These are phyloP conservation scores for Nitzschia inconspicua DNA, from an alignment of 108 stramenopile genomes.

Conservation along the genomic window DNA sequence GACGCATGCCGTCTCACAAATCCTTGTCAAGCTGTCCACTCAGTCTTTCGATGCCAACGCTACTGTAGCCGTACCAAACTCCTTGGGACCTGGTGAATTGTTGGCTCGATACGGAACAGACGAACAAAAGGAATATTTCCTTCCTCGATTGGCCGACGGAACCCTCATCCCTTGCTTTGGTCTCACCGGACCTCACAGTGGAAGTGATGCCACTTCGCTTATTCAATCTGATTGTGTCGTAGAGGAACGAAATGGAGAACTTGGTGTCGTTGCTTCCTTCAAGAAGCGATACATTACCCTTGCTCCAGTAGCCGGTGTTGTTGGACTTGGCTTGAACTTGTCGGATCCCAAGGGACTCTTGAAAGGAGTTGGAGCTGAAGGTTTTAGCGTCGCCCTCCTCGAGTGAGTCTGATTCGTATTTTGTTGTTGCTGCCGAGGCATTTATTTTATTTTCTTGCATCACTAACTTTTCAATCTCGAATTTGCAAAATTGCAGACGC, in stretches of 20 bases:
- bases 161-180: conserved; percentile 98
- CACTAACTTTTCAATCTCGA: background rate
- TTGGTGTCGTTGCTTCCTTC: conserved; percentile 94
- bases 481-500: conserved; percentile 36
- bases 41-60: conserved; percentile 92
- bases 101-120: conserved; percentile 91
- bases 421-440: background rate
- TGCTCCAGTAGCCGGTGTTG: conserved; percentile 96
- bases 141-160: conserved; percentile 91
- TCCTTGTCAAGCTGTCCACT: conserved; percentile 89
- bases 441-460: conserved; percentile 7
- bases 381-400: conserved; percentile 92
- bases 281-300: conserved; percentile 99
- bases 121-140: conserved; percentile 93
- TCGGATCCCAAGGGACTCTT: conserved; percentile 92
- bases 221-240: conserved; percentile 90
- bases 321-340: conserved; percentile 93
- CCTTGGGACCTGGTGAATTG: conserved; percentile 95
- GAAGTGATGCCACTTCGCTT: conserved; percentile 95
- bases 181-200: conserved; percentile 93
- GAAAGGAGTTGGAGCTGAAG: conserved; percentile 88
- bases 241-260: conserved; percentile 82
- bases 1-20: conserved; percentile 87
- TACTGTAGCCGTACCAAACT: conserved; percentile 97
- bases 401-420: conserved; percentile 57